Evolutionary conservation across 164 flowering plant species (phyloP), one percentile per base, ranked within the genome.

Genomic region (Saururus chinensis): DNA sequence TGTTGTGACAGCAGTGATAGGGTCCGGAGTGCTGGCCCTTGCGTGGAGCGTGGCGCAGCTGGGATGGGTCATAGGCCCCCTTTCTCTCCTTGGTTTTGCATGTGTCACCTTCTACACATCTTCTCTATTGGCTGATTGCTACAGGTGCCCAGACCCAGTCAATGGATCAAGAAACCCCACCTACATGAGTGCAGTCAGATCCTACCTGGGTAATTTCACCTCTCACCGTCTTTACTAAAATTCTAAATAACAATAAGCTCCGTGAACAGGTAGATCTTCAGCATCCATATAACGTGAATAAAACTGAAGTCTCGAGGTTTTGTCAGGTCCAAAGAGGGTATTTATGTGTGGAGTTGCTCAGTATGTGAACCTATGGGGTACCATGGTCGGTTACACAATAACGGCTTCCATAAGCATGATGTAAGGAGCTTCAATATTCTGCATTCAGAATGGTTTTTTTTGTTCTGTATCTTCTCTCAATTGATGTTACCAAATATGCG

Each of bases 21-120:
- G 66, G 6, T 56, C 66, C 23, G 66, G 66, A 30, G 53, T 64
- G 23, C 54, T 64, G 11, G 60, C 60, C 6, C 60, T 64, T 19
- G 60, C 60, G 20, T 64, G 66, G 66, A 56, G 60, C 19, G 60
- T 64, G 19, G 66, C 66, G 25, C 66, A 64, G 37, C 21, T 64
- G 59, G 66, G 66, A 10, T 64, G 66, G 66, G 19, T 64, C 19
- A 11, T 56, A 19, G 60, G 66, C 14, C 66, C 66, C 16, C 13
- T 56, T n/a, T 37, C 52, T 40, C 52, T 64, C 12, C 13, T 56
- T 22, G 60, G 35, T 35, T 64, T 64, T 25, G 53, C 66, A 4
- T 42, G 37, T 25, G 60, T 64, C 49, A 64, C 66, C 25, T 56
- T 17, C 21, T 64, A 42, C 66, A 64, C 60, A 0, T 55, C 66